These are phyloP conservation scores for Lactifluus subvellereus DNA, from an alignment of 768 basidiomycete genomes.

Conservation along the genomic window DNA sequence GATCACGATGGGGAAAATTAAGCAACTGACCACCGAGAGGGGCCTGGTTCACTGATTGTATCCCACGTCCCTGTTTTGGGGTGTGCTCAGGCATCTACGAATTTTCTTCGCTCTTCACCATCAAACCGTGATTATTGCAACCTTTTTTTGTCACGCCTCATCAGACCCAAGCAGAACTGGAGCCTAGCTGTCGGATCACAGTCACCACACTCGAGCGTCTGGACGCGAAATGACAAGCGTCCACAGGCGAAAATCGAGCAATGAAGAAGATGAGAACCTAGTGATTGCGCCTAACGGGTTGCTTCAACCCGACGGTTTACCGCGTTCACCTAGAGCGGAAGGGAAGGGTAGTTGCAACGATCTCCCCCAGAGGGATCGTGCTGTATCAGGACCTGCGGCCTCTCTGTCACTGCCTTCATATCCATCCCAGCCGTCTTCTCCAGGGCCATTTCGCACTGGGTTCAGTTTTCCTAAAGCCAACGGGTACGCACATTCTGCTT, in stretches of 20 bases:
- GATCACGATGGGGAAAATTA: neutral
- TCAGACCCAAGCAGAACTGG: neutral
- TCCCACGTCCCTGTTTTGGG: neutral
- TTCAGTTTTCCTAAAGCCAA: constrained; percentile 42
- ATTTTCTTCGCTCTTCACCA: too few relatives aligned
- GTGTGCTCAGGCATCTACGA: too few relatives aligned
- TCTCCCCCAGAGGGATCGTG: constrained; percentile 19
- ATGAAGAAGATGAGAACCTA: constrained; percentile 32
- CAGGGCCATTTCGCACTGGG: constrained; percentile 20
- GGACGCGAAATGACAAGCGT: constrained; percentile 22
- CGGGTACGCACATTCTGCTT: constrained; percentile 21
- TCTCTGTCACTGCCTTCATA: constrained; percentile 27
- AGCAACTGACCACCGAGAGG: too few relatives aligned
- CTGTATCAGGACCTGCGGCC: constrained; percentile 9
- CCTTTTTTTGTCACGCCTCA: neutral
- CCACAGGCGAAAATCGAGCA: constrained; percentile 36
- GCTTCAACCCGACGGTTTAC: constrained; percentile 11
- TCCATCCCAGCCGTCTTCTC: constrained; percentile 28
- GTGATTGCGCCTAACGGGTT: constrained; percentile 20
- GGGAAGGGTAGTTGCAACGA: neutral
- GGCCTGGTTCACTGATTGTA: neutral
- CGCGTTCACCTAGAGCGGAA: neutral
- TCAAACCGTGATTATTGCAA: too few relatives aligned
- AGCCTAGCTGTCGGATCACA: neutral
- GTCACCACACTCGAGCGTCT: neutral